Conservation (phyloP, 805 yeast species). For the Ogataea nitratoaversa region DNA sequence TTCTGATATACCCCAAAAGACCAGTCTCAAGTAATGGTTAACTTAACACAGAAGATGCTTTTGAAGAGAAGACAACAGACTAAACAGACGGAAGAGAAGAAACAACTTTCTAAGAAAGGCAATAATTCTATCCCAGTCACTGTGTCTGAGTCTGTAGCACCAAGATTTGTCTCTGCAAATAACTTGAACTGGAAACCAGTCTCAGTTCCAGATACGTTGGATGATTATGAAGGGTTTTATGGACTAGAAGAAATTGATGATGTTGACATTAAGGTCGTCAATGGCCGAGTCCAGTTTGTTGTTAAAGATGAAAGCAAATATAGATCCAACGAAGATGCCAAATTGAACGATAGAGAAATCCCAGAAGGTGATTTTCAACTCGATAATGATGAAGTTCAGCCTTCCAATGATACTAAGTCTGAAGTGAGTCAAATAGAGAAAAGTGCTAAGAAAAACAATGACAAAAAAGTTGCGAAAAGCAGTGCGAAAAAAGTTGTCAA, state of each 20-base stretch:
- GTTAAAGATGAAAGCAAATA: constrained; percentile 33
- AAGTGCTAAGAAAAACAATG: constrained; percentile 11
- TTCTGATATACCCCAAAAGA: too few relatives aligned
- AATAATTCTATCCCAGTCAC: constrained; percentile 1
- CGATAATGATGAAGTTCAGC: constrained; percentile 19
- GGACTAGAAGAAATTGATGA: constrained; percentile 95
- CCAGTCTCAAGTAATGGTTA: constrained; percentile 17
- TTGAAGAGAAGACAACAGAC: constrained; percentile 13
- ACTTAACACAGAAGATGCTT: constrained; percentile 12
- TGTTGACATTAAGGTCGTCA: constrained; percentile 70
- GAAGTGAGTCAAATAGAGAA: too few relatives aligned
- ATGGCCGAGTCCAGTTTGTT: constrained; percentile 64
- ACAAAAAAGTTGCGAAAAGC: constrained; percentile 5
- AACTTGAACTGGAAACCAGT: constrained; percentile 75
- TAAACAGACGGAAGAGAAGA: constrained; percentile 6
- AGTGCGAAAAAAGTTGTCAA: constrained; percentile 2
- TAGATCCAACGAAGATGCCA: constrained; percentile 16
- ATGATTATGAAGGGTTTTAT: constrained; percentile 84
- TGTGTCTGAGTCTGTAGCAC: background rate
- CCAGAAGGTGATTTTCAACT: constrained; percentile 24
- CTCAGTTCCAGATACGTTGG: constrained; percentile 75
- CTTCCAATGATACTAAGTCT: too few relatives aligned
- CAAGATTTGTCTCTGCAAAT: constrained; percentile 41
- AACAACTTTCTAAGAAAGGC: constrained; percentile 2
- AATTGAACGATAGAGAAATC: constrained; percentile 1